Base-by-base conservation (phyloP, 2,329 filamentous ascomycete genomes). In the Ilyonectria robusta region DNA sequence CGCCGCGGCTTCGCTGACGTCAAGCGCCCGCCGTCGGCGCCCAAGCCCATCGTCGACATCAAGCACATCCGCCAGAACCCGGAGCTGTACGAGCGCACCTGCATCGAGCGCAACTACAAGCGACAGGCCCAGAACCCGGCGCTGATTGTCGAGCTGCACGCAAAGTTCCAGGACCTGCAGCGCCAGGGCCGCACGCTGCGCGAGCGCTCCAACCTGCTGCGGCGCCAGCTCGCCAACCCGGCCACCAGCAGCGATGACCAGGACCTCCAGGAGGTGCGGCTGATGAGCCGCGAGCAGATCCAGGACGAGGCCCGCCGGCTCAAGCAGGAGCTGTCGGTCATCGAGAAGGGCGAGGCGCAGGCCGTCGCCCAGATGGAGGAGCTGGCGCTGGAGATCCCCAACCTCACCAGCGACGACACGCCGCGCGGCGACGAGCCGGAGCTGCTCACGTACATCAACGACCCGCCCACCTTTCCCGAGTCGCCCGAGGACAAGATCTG, bases 61-160 rank as follows among this genome's bases (percentile, higher is more conserved):
- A 95, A 94, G 80, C 92, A 96, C 82, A 97, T 99, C 79, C 94
- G 95, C 65, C 88, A 94, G 77, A 93, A 97, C 81, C 89, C 93
- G 17, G 89, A 91, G 15, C 86, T 97, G 17, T 93, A 98, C 84
- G 88, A 92, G 73, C 86, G 92, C 72, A 98, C 97, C 77, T 97
- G 94, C 81, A 79, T 92, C 66, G 91, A 94, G 72, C 91, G 96
- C 73, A 98, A 98, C 80, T 98, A 98, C 82, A 85, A 78, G 65
- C 73, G 80, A 29, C 87, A 89, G 70, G 83, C 87, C 42, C 75
- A 80, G 15, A 85, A 90, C 72, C 89, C 91, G 0, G 78, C 81
- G 9, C 86, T 82, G 60, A 92, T 93, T 73, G 81, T 83, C 59
- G 78, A 79, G 9, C 81, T 92, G 9, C 87, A 88, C 72, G 81